Percentiles rank a stretch among this genome's conserved stretches.
Evolutionary conservation across 306 rosid genomes (phyloP).

Genomic region (Rubus idaeus): DNA sequence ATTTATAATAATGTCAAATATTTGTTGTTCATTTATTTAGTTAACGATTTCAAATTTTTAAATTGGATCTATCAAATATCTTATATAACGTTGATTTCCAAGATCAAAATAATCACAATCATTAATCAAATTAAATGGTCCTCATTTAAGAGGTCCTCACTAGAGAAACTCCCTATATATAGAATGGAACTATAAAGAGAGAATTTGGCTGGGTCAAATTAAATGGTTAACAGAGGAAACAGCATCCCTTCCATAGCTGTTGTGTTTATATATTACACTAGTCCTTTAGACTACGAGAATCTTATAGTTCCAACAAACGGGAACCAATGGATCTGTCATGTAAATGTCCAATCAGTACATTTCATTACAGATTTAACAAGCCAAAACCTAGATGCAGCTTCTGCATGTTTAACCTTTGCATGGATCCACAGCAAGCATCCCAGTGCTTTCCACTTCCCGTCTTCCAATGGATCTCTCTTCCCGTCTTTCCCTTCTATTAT

Average conservation of each 20-base stretch:
- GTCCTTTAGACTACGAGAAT: background rate
- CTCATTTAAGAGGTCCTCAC: too few relatives aligned
- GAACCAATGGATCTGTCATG: conserved; percentile 26
- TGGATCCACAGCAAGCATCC: conserved; percentile 28
- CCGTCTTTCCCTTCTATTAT: conserved; percentile 22
- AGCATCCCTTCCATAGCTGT: background rate
- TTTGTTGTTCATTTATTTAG: too few relatives aligned
- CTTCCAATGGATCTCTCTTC: conserved; percentile 27
- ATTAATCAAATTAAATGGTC: too few relatives aligned
- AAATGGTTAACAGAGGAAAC: background rate
- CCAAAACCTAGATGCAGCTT: conserved; percentile 34
- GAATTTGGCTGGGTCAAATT: too few relatives aligned
- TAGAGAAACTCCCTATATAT: too few relatives aligned
- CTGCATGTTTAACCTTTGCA: conserved; percentile 26
- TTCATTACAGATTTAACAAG: conserved; percentile 38
- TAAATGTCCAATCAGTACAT: conserved; percentile 37
- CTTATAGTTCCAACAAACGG: background rate
- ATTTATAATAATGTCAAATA: too few relatives aligned
- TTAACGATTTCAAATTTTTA: too few relatives aligned
- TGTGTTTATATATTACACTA: background rate
- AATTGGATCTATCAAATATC: too few relatives aligned
- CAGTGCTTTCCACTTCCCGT: conserved; percentile 24
- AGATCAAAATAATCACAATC: too few relatives aligned
- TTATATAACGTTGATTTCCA: too few relatives aligned
- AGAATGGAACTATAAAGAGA: too few relatives aligned